These are phyloP conservation scores for Neoboletus subvelutipes DNA, from an alignment of 768 basidiomycete genomes.

Conservation along the genomic window DNA sequence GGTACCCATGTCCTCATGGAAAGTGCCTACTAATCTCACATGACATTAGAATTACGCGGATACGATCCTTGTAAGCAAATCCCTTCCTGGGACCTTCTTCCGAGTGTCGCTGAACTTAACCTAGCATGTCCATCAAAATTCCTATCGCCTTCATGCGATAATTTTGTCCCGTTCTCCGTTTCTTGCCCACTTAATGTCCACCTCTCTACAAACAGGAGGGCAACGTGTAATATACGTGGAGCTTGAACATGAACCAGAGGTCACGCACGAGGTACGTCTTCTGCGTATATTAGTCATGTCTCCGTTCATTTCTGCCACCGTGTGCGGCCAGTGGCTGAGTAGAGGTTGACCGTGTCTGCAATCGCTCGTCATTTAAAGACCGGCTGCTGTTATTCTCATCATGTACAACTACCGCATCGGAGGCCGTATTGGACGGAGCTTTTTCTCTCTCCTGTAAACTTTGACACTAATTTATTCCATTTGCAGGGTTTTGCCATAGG, in stretches of 20 bases:
- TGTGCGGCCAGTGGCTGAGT: conserved; percentile 20
- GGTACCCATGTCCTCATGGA: conserved; percentile 34
- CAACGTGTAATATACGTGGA: conserved; percentile 72
- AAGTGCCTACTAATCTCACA: conserved; percentile 13
- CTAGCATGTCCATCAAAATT: conserved; percentile 73
- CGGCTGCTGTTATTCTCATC: conserved; percentile 16
- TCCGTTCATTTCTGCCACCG: conserved; percentile 34
- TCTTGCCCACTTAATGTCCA: conserved; percentile 86
- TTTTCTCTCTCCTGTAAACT: conserved; percentile 7
- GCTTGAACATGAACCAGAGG: conserved; percentile 75
- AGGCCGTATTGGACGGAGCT: conserved; percentile 19
- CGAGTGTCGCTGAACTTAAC: conserved; percentile 12
- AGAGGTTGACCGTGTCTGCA: conserved; percentile 19
- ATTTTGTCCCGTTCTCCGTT: conserved; percentile 86
- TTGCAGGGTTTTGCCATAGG: conserved; percentile 74
- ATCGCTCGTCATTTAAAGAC: conserved; percentile 16
- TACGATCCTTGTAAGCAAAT: conserved; percentile 63
- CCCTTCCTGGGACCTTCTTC: conserved; percentile 3
- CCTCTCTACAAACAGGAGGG: conserved; percentile 63
- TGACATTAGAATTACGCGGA: conserved; percentile 73
- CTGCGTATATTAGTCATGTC: conserved; percentile 17
- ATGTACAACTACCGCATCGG: conserved; percentile 19
- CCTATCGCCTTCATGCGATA: conserved; percentile 79
- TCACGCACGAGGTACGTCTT: conserved; percentile 75
- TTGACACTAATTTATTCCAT: conserved; percentile 20